Evolutionary conservation across 2,329 filamentous ascomycete species (phyloP), one percentile per base, ranked within the genome.

Genomic region (Dendrostoma leiphaemia): DNA sequence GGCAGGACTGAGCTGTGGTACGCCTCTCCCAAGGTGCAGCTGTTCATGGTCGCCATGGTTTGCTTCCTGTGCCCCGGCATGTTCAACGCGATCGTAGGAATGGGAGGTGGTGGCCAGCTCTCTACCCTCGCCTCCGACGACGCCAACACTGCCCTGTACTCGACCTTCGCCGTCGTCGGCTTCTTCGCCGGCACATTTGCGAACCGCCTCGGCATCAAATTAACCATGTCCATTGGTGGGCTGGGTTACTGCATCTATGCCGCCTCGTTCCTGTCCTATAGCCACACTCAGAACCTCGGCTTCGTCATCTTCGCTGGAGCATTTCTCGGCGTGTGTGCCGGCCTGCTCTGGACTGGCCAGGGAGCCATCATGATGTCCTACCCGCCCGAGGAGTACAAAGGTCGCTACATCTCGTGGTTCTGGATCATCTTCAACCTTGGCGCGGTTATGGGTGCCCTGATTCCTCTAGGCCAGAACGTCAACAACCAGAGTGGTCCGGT

Each of bases 401-500:
- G 92, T 41, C 85, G 86, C 56, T 96, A 91, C 70, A 96, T 96
- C 69, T 89, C 89, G 57, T 86, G 85, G 75, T 96, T 96, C 74
- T 96, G 92, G 92, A 85, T 91, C 69, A 95, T 97, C 65, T 97
- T 96, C 80, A 96, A 96, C 72, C 71, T 92, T 56, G 92, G 92
- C 63, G 91, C 86, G 64, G 91, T 96, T 58, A 90, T 97, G 69
- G 92, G 92, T 59, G 85, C 86, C 65, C 71, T 86, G 63, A 89
- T 91, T 58, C 86, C 87, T n/a, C 80, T 91, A 4, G 88, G 80
- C 59, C 80, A 89, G 69, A 90, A 89, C 72, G 80, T 89, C 65
- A 69, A 89, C 72, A 79, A 75, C 56, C 78, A 68, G 13, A 71
- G 52, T 54, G 69, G 69, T 44, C 74, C 74, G 13, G 86, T 89